phyloP scores from a whole-genome alignment of 169 alveolate genomes.

The Eimeria falciformis region DNA sequence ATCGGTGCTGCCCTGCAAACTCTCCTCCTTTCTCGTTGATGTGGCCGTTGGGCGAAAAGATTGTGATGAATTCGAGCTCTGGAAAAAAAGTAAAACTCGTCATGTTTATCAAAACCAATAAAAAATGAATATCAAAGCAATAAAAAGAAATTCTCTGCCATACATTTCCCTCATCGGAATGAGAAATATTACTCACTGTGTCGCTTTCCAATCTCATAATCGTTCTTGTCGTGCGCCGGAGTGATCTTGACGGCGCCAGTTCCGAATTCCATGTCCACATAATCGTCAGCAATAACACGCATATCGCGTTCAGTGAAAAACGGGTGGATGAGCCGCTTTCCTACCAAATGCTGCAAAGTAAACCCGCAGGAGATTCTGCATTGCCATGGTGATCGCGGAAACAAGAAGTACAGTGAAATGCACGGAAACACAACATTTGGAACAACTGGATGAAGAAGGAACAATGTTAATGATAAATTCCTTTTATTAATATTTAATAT shows the following conservation, averaged over 20 bases:
- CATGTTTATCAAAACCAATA: not conserved
- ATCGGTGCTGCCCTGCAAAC: slow-evolving; percentile 96
- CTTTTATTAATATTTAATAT: too few species aligned
- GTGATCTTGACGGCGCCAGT: slow-evolving; percentile 99
- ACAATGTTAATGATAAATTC: not conserved
- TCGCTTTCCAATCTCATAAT: slow-evolving; percentile 97
- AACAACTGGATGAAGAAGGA: too few species aligned
- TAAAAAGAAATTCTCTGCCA: too few species aligned
- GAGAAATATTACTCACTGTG: slow-evolving; percentile 83
- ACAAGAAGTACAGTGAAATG: too few species aligned
- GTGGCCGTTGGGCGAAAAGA: slow-evolving; percentile 97
- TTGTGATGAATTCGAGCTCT: slow-evolving; percentile 90
- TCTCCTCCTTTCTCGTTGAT: slow-evolving; percentile 97
- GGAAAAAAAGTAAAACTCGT: not conserved
- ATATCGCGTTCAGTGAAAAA: slow-evolving; percentile 95
- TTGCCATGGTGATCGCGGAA: not conserved
- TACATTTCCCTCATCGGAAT: not conserved
- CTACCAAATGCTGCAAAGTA: slow-evolving; percentile 89
- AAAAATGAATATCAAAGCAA: not conserved
- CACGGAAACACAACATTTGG: too few species aligned
- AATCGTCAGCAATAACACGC: slow-evolving; percentile 96
- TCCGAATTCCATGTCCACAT: slow-evolving; percentile 98
- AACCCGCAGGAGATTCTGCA: not conserved
- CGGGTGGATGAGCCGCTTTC: slow-evolving; percentile 98
- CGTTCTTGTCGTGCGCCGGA: slow-evolving; percentile 99